These are phyloP conservation scores for Inga laurina DNA, from an alignment of 306 rosid species.

Conservation along the genomic window DNA sequence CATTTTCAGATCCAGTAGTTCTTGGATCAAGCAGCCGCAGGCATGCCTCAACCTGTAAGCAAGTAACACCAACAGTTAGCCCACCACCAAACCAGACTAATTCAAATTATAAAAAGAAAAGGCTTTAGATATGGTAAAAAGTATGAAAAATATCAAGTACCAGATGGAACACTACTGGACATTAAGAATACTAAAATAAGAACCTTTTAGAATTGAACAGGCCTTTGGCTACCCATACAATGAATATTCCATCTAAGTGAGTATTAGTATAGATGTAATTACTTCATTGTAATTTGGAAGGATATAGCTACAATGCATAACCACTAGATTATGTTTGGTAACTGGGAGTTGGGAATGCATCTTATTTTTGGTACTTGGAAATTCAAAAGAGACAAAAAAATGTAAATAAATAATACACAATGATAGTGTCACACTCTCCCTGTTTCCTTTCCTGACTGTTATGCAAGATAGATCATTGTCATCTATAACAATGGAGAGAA, in stretches of 20 bases:
- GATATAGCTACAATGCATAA: neutral
- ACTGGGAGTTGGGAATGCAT: neutral
- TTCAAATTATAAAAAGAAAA: neutral
- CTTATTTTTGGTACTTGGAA: neutral
- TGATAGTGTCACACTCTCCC: neutral
- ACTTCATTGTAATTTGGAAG: neutral
- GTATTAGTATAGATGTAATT: neutral
- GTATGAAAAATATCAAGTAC: neutral
- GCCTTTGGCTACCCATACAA: neutral
- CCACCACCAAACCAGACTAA: slow-evolving; percentile 25
- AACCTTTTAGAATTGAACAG: neutral
- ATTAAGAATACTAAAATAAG: neutral
- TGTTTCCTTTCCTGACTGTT: neutral
- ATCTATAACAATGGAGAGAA: neutral
- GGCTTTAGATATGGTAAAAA: neutral
- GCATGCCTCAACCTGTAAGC: slow-evolving; percentile 52
- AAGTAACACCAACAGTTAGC: neutral
- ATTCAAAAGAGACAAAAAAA: neutral
- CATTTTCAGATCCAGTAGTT: slow-evolving; percentile 35
- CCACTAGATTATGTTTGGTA: neutral
- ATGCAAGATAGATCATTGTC: neutral
- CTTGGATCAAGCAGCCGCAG: slow-evolving; percentile 46
- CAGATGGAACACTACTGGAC: neutral
- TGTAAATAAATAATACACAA: neutral
- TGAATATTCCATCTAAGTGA: neutral